These are phyloP conservation scores for Umbelopsis isabellina DNA, from an alignment of 192 early-diverging fungal species.

Conservation along the genomic window DNA sequence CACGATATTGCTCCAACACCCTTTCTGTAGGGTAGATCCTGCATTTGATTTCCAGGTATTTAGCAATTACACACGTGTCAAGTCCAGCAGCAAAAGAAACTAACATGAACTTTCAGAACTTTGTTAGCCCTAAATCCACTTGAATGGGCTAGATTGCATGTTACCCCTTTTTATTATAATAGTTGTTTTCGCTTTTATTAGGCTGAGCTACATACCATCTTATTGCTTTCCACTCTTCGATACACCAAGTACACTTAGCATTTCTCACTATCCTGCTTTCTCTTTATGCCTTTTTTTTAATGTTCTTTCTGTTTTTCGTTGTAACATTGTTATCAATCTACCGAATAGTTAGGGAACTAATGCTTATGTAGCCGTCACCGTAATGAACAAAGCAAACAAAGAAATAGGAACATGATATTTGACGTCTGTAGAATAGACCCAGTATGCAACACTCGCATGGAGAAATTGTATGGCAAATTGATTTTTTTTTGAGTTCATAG, in stretches of 20 bases:
- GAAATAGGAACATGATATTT: too few species aligned
- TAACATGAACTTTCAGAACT: background rate
- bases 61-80: background rate
- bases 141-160: background rate
- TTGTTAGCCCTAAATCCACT: background rate
- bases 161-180: background rate
- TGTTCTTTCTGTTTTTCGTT: background rate
- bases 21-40: constrained; percentile 65
- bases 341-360: background rate
- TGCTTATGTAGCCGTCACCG: too few species aligned
- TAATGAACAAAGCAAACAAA: too few species aligned
- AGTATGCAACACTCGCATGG: too few species aligned
- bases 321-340: constrained; percentile 18
- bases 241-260: background rate
- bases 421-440: too few species aligned
- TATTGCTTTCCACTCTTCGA: background rate
- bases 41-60: constrained; percentile 56
- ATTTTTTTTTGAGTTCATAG: too few species aligned
- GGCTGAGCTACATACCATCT: background rate
- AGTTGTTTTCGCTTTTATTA: background rate
- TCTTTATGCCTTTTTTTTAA: background rate
- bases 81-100: background rate
- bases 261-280: background rate
- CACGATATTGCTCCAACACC: constrained; percentile 65
- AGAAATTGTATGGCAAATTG: too few species aligned